These are phyloP conservation scores for Calonectria pauciramosa DNA, from an alignment of 2,329 filamentous ascomycete species.

Conservation along the genomic window DNA sequence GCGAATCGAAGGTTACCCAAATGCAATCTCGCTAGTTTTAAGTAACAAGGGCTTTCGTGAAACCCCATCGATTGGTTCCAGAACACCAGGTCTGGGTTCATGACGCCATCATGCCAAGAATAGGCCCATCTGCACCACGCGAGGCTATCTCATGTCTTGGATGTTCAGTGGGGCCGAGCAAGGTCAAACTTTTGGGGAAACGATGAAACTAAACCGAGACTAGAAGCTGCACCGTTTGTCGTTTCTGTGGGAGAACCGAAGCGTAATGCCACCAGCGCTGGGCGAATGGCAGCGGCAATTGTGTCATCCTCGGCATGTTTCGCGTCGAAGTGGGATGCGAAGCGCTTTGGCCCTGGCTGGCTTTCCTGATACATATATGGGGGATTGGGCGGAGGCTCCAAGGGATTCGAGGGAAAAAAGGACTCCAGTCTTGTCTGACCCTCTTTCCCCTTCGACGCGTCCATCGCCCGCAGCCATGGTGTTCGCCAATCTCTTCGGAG, in stretches of 20 bases:
- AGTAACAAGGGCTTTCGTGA: neutral
- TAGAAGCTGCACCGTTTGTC: neutral
- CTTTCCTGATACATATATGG: neutral
- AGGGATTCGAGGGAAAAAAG: too few relatives aligned
- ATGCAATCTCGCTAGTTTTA: neutral
- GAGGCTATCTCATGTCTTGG: neutral
- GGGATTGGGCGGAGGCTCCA: neutral
- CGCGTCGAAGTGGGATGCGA: neutral
- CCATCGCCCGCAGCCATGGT: neutral
- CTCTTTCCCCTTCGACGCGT: neutral
- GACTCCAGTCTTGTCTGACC: neutral
- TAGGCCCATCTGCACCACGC: slow-evolving; percentile 8
- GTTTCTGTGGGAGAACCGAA: neutral
- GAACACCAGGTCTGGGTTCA: neutral
- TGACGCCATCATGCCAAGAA: slow-evolving; percentile 12
- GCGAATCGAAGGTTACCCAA: too few relatives aligned
- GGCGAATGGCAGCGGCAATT: neutral
- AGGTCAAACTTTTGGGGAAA: neutral
- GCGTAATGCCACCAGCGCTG: neutral
- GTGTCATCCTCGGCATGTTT: slow-evolving; percentile 4
- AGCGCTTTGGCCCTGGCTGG: neutral
- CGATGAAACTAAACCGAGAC: neutral
- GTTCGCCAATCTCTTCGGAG: slow-evolving; percentile 1
- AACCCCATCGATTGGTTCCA: neutral
- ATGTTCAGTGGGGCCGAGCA: neutral